A percentile compares a stretch with the other conserved stretches of the same genome.
These are phyloP conservation scores for Dendrocalamus sinicus DNA, from an alignment of 176 grass and related monocot genomes.

Conservation along the genomic window DNA sequence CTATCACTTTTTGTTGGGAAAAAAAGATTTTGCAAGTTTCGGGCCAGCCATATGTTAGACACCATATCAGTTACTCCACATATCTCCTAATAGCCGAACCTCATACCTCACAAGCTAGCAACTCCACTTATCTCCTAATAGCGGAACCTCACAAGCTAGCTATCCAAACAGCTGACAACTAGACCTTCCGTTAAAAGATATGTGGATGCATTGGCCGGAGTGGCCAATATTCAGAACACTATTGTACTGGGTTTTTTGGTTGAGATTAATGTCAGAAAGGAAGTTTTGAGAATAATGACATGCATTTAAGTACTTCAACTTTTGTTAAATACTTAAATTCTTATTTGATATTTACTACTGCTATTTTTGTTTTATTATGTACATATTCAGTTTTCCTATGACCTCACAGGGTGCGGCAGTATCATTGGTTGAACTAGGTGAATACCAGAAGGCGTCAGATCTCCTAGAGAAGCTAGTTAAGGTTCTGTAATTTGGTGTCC, in stretches of 20 bases:
- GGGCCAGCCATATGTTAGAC: background rate
- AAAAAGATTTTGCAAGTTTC: background rate
- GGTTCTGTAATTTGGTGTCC: constrained; percentile 48
- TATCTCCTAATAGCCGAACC: background rate
- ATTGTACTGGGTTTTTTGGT: background rate
- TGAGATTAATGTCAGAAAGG: background rate
- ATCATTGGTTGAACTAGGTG: constrained; percentile 81
- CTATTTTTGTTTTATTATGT: too few relatives aligned
- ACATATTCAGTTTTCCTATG: too few relatives aligned
- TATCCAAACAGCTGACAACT: background rate
- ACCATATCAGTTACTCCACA: background rate
- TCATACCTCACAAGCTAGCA: too few relatives aligned
- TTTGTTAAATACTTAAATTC: background rate
- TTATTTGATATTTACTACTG: constrained; percentile 3
- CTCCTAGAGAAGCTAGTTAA: constrained; percentile 82
- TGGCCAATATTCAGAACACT: background rate
- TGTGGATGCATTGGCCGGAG: background rate
- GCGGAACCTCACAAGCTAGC: too few relatives aligned
- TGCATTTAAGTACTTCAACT: constrained; percentile 20
- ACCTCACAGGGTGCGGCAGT: constrained; percentile 69
- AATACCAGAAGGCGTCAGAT: constrained; percentile 78
- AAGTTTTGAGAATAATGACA: constrained; percentile 10
- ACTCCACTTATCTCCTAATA: too few relatives aligned
- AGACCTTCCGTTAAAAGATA: background rate
- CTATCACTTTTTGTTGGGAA: background rate